These are phyloP conservation scores for Solanum chmielewskii DNA, from an alignment of 257 asterid species.

Conservation along the genomic window DNA sequence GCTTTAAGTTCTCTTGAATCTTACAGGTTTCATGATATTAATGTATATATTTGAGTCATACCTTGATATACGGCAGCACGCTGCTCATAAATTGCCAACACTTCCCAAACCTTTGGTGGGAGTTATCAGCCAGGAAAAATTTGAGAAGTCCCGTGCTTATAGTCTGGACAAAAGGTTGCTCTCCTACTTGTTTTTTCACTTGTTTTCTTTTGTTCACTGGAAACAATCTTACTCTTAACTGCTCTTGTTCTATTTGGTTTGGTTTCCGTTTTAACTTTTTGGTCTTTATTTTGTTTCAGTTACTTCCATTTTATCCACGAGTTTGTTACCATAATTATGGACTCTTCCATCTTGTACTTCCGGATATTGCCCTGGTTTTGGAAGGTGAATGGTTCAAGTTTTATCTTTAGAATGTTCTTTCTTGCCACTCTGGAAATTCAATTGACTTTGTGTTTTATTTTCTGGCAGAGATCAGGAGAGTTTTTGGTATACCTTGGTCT, in stretches of 20 bases:
- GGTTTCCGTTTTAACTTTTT: background rate
- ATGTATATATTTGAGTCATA: conserved; percentile 76
- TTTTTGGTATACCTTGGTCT: conserved; percentile 51
- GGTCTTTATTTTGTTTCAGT: conserved; percentile 28
- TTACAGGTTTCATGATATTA: conserved; percentile 80
- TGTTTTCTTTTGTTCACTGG: background rate
- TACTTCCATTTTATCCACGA: conserved; percentile 79
- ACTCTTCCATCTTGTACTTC: conserved; percentile 64
- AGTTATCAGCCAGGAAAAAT: conserved; percentile 85
- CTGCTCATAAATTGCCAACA: conserved; percentile 78
- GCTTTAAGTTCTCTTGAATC: background rate
- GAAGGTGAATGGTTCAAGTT: conserved; percentile 49
- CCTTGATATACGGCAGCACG: conserved; percentile 83
- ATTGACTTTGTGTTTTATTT: background rate
- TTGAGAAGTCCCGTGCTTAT: conserved; percentile 89
- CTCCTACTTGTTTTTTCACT: background rate
- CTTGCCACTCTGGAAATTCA: background rate
- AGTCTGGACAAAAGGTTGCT: conserved; percentile 88
- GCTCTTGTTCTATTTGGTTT: background rate
- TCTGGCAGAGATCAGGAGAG: conserved; percentile 66
- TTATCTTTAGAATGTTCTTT: background rate
- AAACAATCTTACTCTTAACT: background rate
- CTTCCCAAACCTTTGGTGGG: conserved; percentile 81
- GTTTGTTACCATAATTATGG: conserved; percentile 71
- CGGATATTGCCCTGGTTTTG: conserved; percentile 94